Evolutionary conservation across 2,329 filamentous ascomycete species (phyloP), one percentile per base, ranked within the genome.

Genomic region (Metarhizium brunneum): DNA sequence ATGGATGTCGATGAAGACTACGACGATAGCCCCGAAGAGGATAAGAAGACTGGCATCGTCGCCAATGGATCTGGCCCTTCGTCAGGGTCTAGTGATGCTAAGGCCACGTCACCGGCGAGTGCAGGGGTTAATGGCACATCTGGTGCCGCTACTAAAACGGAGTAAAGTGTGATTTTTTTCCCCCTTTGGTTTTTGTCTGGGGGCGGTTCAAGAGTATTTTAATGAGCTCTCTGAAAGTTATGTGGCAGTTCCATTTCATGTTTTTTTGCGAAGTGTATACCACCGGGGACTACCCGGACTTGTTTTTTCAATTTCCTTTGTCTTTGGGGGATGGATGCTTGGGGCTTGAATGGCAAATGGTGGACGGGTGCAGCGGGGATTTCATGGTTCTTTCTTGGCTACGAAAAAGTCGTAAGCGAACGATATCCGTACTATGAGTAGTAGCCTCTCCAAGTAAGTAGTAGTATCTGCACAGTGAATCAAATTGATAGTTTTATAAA

Each of bases 1-100:
- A 95, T 99, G 84, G 92, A 97, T 6, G 89, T 97, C 20, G 92
- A 99, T 63, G 94, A 99, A 69, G 88, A 97, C 68, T 97, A 99
- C 65, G 92, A 97, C 68, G 92, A 97, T 65, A 92, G 92, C 56
- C 90, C 84, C 4, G 92, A 95, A 61, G 92, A 96, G 57, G 87
- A 94, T 56, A 86, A 86, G 73, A 86, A 86, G 68, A 68, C 69
- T 1, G 69, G 65, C 2, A 65, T 69, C 16, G 68, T 72, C 1
- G 67, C 72, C 14, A 72, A 80, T 71, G 61, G 70, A 5, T 72
- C 76, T 8, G 77, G 72, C 1, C 72, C 79, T 14, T 68, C 71
- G 7, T 76, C 80, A 18, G 69, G 74, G 4, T 69, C 80, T 16
- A 74, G 71, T 14, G 81, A 84, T 47, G 69, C 73, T 48, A 84